Conservation (phyloP, 139 green algal genomes). For the Chlamydomonas sp. region DNA sequence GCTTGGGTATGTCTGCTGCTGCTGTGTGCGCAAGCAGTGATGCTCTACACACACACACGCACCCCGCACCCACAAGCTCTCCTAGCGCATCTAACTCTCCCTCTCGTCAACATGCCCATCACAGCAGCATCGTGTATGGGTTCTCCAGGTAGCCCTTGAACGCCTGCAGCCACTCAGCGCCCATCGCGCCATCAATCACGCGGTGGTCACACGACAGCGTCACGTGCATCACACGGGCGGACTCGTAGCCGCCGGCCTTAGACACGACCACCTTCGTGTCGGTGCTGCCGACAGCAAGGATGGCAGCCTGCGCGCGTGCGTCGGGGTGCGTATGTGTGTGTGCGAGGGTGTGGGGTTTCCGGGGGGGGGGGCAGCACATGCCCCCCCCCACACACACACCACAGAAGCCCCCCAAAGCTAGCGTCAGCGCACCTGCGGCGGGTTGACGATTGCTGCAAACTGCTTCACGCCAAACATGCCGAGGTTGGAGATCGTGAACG, state of each 20-base stretch:
- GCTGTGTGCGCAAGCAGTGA: no score
- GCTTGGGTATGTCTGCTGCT: no score
- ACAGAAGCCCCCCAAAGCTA: neutral
- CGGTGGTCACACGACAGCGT: slow-evolving; percentile 95
- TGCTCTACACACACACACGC: no score
- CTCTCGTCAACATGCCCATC: slow-evolving; percentile 30
- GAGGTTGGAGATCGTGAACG: slow-evolving; percentile 86
- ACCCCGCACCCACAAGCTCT: no score
- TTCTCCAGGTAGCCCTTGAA: slow-evolving; percentile 92
- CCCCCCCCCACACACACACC: no score
- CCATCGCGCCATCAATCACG: slow-evolving; percentile 94
- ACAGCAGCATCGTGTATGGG: slow-evolving; percentile 85
- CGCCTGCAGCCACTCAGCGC: slow-evolving; percentile 86
- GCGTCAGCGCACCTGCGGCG: no score
- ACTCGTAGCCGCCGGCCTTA: slow-evolving; percentile 19
- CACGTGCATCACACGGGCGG: slow-evolving; percentile 46
- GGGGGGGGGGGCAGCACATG: no score
- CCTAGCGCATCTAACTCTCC: slow-evolving; percentile 32
- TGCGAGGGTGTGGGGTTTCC: no score
- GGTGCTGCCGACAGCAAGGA: slow-evolving; percentile 63
- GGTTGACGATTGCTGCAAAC: slow-evolving; percentile 96
- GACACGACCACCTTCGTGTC: slow-evolving; percentile 21
- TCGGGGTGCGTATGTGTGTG: no score
- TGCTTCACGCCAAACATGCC: slow-evolving; percentile 90
- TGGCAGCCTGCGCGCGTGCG: slow-evolving; percentile 50